Conservation (phyloP, 768 basidiomycete species). For the Leccinum ochraceum region DNA sequence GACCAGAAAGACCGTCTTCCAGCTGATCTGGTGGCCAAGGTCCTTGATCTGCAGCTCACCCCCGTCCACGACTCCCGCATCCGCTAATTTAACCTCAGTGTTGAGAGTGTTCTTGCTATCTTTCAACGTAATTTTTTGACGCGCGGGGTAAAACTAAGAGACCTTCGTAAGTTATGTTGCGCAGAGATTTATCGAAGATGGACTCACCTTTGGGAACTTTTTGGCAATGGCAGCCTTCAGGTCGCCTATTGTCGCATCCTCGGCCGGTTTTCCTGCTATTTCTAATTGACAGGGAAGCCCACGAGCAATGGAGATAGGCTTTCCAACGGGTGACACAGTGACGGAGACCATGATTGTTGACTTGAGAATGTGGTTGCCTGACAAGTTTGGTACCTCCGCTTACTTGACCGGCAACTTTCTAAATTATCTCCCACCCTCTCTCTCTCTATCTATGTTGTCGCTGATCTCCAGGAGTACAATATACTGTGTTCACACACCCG, state of each 20-base stretch:
- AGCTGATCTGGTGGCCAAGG: slow-evolving; percentile 85
- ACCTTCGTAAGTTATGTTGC: slow-evolving; percentile 3
- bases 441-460: slow-evolving; percentile 14
- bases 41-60: slow-evolving; percentile 83
- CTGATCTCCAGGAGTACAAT: slow-evolving; percentile 3
- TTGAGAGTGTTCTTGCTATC: slow-evolving; percentile 61
- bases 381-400: background rate
- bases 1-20: slow-evolving; percentile 84
- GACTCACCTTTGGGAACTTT: slow-evolving; percentile 50
- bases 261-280: slow-evolving; percentile 41
- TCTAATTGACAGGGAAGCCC: slow-evolving; percentile 54
- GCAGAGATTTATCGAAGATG: background rate
- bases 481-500: background rate
- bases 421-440: background rate
- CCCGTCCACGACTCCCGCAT: slow-evolving; percentile 58
- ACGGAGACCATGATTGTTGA: slow-evolving; percentile 48
- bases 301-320: slow-evolving; percentile 46
- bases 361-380: background rate
- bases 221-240: slow-evolving; percentile 65
- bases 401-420: background rate
- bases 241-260: slow-evolving; percentile 61
- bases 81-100: slow-evolving; percentile 60
- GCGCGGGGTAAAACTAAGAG: slow-evolving; percentile 62
- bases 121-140: slow-evolving; percentile 73
- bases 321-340: slow-evolving; percentile 52